Evolutionary conservation across 345 rosid genomes (phyloP), one percentile per base, ranked within the genome.

Genomic region (Populus tremula): DNA sequence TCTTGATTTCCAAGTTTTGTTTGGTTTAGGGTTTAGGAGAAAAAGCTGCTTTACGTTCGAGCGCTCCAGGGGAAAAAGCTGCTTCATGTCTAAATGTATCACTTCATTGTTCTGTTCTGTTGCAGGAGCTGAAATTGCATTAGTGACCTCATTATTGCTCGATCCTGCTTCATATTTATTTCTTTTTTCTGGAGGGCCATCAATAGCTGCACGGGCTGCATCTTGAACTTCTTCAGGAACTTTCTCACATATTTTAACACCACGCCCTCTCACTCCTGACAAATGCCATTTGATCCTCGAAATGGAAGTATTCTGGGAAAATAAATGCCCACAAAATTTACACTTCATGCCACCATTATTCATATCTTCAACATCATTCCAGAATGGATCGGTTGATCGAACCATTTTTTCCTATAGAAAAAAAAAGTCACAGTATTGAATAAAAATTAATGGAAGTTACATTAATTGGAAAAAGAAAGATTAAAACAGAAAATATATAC

Each of bases 251-350:
- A 79, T 75, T 1, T 67, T 59, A 23, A 79, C 50, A 33, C 21
- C 80, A 3, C 43, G 36, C 23, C 78, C 38, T 61, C 10, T 72
- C 11, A 72, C 16, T 23, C 75, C 56, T 6, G 77, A 72, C 13
- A 76, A 68, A 70, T 79, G 82, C 0, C 72, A 79, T 39, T 79
- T 76, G 23, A 70, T 25, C 59, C 77, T 78, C 0, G 77, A 9
- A 31, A 72, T 11, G 10, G 39, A 31, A 1, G 36, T 8, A 2
- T 31, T 3, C 33, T 2, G 6, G 80, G 75, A 29, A 75, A 72
- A 68, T 17, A 1, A 16, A 14, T 0, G 25, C 1, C 10, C 7
- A 39, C 77, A 76, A 12, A 49, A 74, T 1, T 17, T 38, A n/a
- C 85, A 82, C 62, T n/a, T 59, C 63, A 0, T 69, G 0, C 18